Conservation (phyloP, 768 basidiomycete genomes). For the Daedaleopsis nitida region DNA sequence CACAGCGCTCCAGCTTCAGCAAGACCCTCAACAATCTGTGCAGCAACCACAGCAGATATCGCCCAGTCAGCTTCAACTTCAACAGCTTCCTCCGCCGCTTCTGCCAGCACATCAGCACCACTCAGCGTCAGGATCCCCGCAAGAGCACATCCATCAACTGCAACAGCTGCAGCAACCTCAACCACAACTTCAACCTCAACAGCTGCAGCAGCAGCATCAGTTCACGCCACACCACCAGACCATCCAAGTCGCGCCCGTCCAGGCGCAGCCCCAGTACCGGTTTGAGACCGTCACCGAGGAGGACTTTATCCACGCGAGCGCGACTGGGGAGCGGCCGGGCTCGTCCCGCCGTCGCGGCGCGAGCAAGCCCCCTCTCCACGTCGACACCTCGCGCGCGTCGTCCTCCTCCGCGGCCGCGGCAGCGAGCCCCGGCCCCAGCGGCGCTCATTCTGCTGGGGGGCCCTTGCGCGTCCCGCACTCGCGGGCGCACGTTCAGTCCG, state of each 20-base stretch:
- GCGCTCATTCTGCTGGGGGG: slow-evolving; percentile 18
- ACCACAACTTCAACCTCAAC: not conserved
- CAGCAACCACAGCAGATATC: slow-evolving; percentile 16
- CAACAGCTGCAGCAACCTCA: slow-evolving; percentile 8
- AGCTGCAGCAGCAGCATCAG: slow-evolving; percentile 6
- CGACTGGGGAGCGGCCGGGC: slow-evolving; percentile 11
- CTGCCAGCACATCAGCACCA: not conserved
- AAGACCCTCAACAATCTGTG: slow-evolving; percentile 7
- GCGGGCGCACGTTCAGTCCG: slow-evolving; percentile 16
- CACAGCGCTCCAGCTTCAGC: slow-evolving; percentile 8
- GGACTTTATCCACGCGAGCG: slow-evolving; percentile 16
- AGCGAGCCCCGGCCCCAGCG: slow-evolving; percentile 10
- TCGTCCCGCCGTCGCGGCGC: slow-evolving; percentile 16
- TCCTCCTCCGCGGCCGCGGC: slow-evolving; percentile 1
- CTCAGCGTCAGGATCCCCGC: not conserved
- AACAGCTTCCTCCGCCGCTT: slow-evolving; percentile 14
- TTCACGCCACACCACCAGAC: not conserved
- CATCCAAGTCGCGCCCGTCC: slow-evolving; percentile 11
- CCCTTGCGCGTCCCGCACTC: slow-evolving; percentile 13
- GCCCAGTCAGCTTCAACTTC: slow-evolving; percentile 18
- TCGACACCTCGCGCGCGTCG: slow-evolving; percentile 18
- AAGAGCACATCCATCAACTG: slow-evolving; percentile 11
- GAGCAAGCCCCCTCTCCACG: slow-evolving; percentile 22
- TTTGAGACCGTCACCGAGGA: slow-evolving; percentile 25
- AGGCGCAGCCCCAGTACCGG: slow-evolving; percentile 16